These are phyloP conservation scores for Podospora didyma DNA, from an alignment of 495 filamentous ascomycete species.

Conservation along the genomic window DNA sequence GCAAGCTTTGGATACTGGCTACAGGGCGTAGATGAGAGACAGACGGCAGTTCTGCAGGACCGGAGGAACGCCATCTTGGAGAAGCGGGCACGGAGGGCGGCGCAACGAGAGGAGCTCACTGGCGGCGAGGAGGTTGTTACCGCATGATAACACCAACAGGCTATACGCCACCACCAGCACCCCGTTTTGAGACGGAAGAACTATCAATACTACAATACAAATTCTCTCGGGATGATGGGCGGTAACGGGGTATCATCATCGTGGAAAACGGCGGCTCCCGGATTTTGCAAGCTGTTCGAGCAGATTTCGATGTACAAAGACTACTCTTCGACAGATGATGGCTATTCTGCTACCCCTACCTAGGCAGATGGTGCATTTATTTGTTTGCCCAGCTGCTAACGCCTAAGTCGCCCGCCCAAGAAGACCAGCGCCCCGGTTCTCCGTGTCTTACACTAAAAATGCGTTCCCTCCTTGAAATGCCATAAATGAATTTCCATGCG, in stretches of 20 bases:
- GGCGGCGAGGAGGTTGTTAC: conserved; percentile 14
- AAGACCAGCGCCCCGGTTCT: background rate
- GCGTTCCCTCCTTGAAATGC: background rate
- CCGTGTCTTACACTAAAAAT: background rate
- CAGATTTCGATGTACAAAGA: background rate
- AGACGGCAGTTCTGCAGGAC: conserved; percentile 68
- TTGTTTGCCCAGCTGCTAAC: too few relatives aligned
- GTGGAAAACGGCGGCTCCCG: background rate
- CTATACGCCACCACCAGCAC: background rate
- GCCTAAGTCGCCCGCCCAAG: too few relatives aligned
- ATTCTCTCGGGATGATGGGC: too few relatives aligned
- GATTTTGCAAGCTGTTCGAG: background rate
- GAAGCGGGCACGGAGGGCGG: conserved; percentile 74
- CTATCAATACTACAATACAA: background rate
- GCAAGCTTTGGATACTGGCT: conserved; percentile 97
- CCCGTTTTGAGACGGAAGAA: background rate
- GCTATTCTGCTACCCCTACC: background rate
- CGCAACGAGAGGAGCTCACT: conserved; percentile 43
- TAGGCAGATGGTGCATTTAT: too few relatives aligned
- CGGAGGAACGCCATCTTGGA: conserved; percentile 75
- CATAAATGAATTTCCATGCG: background rate
- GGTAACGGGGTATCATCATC: too few relatives aligned
- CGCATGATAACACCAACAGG: conserved; percentile 15
- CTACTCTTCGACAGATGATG: background rate
- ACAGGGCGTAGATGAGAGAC: conserved; percentile 74